These are phyloP conservation scores for Chamaecyparis obtusa DNA, from an alignment of 75 land plant species.

Conservation along the genomic window DNA sequence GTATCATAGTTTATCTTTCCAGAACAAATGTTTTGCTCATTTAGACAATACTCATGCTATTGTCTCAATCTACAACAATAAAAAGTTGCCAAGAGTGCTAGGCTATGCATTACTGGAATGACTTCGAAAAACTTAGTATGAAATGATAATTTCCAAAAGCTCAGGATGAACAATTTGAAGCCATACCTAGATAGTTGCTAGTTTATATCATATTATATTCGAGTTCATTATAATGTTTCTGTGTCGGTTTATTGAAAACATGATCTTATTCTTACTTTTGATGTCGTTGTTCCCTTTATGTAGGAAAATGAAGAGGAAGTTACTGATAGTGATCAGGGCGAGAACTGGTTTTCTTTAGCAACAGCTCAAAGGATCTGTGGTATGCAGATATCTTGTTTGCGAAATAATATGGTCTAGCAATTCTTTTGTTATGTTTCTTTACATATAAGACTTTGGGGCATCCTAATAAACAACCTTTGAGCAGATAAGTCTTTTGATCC, in stretches of 20 bases:
- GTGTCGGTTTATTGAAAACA: not conserved
- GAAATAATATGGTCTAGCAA: not conserved
- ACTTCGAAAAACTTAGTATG: not conserved
- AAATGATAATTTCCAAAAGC: not conserved
- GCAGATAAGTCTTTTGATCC: not conserved
- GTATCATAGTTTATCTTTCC: not conserved
- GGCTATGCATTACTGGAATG: not conserved
- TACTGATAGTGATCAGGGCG: constrained; percentile 86
- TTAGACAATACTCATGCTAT: not conserved
- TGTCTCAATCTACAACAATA: not conserved
- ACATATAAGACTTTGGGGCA: not conserved
- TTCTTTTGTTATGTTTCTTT: not conserved
- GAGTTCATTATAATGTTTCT: not conserved
- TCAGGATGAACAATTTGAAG: not conserved
- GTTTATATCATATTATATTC: not conserved
- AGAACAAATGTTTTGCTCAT: not conserved
- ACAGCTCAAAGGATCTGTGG: constrained; percentile 98
- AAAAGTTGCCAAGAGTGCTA: not conserved
- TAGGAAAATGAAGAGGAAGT: constrained; percentile 98
- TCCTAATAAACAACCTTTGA: not conserved
- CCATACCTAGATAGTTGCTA: not conserved
- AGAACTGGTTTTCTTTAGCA: constrained; percentile 96
- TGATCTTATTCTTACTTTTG: not conserved
- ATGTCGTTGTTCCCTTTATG: not conserved
- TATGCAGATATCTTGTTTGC: constrained; percentile 19